Evolutionary conservation across 129 eudicot genomes (phyloP).

Genomic region (Escallonia herrerae): DNA sequence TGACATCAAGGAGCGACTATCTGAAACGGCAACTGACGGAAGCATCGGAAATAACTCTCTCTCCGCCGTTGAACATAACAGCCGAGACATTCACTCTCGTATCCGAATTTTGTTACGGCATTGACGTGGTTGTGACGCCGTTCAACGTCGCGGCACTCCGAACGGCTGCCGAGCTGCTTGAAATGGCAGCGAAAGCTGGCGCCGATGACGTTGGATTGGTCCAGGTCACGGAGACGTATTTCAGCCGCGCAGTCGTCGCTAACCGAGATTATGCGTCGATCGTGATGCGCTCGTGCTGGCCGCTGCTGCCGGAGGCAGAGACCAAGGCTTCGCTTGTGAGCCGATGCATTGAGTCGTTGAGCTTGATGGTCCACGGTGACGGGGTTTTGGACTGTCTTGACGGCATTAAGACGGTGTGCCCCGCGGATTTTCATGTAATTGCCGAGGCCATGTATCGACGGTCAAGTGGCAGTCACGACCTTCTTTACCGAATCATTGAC

Average conservation of each 20-base stretch:
- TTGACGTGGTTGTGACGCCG: constrained; percentile 51
- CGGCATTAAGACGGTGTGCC: constrained; percentile 31
- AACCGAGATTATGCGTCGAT: constrained; percentile 40
- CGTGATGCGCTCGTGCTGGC: constrained; percentile 52
- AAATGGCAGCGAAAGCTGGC: constrained; percentile 30
- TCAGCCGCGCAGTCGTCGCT: constrained; percentile 34
- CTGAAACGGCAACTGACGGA: constrained; percentile 46
- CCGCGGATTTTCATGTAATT: constrained; percentile 43
- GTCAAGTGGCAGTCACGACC: constrained; percentile 47
- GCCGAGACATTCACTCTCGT: constrained; percentile 53
- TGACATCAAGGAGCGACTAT: constrained; percentile 50
- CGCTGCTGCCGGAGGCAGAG: constrained; percentile 74
- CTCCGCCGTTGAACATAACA: constrained; percentile 72
- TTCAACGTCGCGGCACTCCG: constrained; percentile 65
- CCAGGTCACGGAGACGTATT: constrained; percentile 54
- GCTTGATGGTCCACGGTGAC: constrained; percentile 28
- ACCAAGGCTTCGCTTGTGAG: constrained; percentile 44
- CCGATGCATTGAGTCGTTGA: constrained; percentile 59
- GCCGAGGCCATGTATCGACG: constrained; percentile 36
- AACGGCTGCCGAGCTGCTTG: constrained; percentile 59
- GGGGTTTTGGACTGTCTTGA: constrained; percentile 32
- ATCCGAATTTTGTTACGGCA: constrained; percentile 61
- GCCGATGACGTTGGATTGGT: constrained; percentile 26
- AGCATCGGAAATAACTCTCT: constrained; percentile 41
- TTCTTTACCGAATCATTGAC: constrained; percentile 61